phyloP scores from a whole-genome alignment of 140 eudicot genomes.

The Oenanthe javanica region DNA sequence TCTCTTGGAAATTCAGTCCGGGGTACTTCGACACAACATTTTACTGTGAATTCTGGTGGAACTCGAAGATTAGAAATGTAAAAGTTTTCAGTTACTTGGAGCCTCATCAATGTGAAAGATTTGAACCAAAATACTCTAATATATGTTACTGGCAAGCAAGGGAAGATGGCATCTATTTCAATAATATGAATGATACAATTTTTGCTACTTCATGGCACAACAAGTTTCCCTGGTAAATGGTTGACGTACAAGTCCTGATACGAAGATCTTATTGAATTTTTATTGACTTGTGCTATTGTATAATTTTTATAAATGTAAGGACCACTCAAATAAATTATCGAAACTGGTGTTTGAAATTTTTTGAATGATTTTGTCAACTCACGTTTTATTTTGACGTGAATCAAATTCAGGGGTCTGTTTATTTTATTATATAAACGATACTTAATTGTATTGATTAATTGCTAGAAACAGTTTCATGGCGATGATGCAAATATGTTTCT shows the following conservation, averaged over 20 bases:
- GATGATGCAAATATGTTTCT: too few species aligned
- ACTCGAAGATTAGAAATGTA: not conserved
- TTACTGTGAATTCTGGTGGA: slow-evolving; percentile 1
- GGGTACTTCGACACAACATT: not conserved
- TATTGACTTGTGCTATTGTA: too few species aligned
- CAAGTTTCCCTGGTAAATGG: not conserved
- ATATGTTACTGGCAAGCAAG: slow-evolving; percentile 6
- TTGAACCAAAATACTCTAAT: not conserved
- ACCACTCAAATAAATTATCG: too few species aligned
- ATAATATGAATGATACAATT: not conserved
- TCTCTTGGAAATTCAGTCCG: not conserved
- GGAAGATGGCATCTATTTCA: not conserved
- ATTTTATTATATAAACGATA: too few species aligned
- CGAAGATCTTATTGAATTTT: too few species aligned
- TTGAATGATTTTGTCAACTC: too few species aligned
- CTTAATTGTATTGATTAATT: too few species aligned
- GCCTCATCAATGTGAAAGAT: not conserved
- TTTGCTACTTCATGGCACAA: slow-evolving; percentile 1
- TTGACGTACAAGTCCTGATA: not conserved
- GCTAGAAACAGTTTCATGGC: too few species aligned
- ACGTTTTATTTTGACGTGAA: too few species aligned
- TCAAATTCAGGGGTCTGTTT: too few species aligned
- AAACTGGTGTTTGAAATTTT: too few species aligned
- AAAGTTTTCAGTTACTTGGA: not conserved
- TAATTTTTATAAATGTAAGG: too few species aligned